These are phyloP conservation scores for Stipa capillata DNA, from an alignment of 176 grass and related monocot species.

Conservation along the genomic window DNA sequence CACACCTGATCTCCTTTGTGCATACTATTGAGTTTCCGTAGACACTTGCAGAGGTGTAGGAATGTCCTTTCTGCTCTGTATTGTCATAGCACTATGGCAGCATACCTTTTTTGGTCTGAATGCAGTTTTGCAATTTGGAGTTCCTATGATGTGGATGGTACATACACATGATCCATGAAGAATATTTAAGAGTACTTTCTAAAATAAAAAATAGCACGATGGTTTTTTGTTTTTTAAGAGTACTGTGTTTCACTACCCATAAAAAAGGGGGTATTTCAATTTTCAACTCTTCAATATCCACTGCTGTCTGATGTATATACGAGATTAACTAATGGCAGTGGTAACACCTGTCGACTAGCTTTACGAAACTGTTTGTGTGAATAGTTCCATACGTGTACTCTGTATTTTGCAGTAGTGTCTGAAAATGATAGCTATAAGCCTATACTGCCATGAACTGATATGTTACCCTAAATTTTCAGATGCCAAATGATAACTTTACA, in stretches of 20 bases:
- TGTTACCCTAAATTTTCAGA: conserved; percentile 36
- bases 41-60: background rate
- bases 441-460: no score
- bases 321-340: background rate
- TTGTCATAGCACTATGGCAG: background rate
- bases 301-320: background rate
- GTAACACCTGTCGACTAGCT: background rate
- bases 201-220: no score
- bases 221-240: background rate
- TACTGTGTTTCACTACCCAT: background rate
- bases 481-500: conserved; percentile 25
- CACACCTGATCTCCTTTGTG: background rate
- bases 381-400: background rate
- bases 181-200: background rate
- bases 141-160: background rate
- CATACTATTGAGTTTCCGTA: background rate
- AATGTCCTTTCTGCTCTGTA: conserved; percentile 1
- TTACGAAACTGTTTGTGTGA: conserved; percentile 1
- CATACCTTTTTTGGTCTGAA: background rate
- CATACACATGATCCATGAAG: background rate
- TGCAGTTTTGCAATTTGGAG: background rate
- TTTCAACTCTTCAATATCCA: background rate
- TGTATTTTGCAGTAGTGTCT: background rate
- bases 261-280: background rate
- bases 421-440: no score